Conservation (phyloP, 805 yeast genomes). For the Saccharomycopsis amapae region DNA sequence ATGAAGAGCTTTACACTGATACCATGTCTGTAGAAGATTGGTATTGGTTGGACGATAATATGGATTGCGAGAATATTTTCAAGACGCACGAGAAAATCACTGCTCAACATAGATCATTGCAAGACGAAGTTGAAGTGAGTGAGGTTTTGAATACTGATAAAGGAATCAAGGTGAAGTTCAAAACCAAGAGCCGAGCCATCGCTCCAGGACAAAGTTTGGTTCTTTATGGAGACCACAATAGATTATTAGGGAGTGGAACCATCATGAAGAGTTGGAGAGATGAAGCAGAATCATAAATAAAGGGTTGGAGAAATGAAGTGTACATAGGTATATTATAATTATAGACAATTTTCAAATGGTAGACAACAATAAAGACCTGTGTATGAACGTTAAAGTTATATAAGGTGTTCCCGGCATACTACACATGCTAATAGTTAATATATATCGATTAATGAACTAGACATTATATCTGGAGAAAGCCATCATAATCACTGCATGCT, state of each 20-base stretch:
- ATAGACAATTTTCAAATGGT: too few relatives aligned
- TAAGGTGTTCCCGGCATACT: too few relatives aligned
- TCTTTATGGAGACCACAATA: slow-evolving; percentile 50
- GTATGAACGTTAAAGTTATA: too few relatives aligned
- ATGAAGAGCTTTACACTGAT: slow-evolving; percentile 45
- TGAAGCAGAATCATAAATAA: background rate
- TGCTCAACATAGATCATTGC: slow-evolving; percentile 71
- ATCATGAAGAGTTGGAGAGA: slow-evolving; percentile 24
- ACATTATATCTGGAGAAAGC: too few relatives aligned
- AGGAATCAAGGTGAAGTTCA: slow-evolving; percentile 34
- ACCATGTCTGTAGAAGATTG: slow-evolving; percentile 34
- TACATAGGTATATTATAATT: too few relatives aligned
- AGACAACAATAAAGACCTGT: too few relatives aligned
- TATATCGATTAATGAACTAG: too few relatives aligned
- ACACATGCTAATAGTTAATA: too few relatives aligned
- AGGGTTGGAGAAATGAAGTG: background rate
- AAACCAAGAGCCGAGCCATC: slow-evolving; percentile 54
- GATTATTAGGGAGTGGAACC: slow-evolving; percentile 61
- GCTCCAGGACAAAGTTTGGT: slow-evolving; percentile 88
- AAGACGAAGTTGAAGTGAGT: slow-evolving; percentile 41
- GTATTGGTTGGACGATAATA: slow-evolving; percentile 38
- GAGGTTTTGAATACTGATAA: slow-evolving; percentile 12
- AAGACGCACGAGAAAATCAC: slow-evolving; percentile 28
- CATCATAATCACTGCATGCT: too few relatives aligned
- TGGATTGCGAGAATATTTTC: slow-evolving; percentile 13